A percentile compares a stretch with the other conserved stretches of the same genome.
phyloP scores from a whole-genome alignment of 108 stramenopile genomes.

The Cyclostephanos tholiformis region DNA sequence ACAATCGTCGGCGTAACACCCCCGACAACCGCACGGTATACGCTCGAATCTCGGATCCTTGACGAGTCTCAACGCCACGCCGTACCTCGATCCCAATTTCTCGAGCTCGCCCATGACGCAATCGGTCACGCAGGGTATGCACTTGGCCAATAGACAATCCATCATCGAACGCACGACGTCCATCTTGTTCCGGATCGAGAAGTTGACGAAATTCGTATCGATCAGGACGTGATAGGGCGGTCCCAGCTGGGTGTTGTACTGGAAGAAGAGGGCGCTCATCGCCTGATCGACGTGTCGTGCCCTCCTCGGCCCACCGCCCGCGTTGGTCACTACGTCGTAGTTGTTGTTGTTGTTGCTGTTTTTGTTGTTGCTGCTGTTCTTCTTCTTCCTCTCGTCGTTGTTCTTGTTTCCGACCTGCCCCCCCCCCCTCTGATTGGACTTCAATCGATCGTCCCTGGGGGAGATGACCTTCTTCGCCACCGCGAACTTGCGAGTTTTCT shows the following conservation, averaged over 20 bases:
- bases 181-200: slow-evolving; percentile 97
- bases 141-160: slow-evolving; percentile 99
- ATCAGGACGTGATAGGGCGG: slow-evolving; percentile 98
- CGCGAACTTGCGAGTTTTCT: slow-evolving; percentile 93
- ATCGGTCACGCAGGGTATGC: slow-evolving; percentile 96
- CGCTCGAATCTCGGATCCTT: slow-evolving; percentile 97
- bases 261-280: slow-evolving; percentile 94
- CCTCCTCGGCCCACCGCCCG: slow-evolving; percentile 54
- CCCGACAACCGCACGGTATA: slow-evolving; percentile 90
- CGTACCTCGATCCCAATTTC: slow-evolving; percentile 97
- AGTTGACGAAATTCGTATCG: slow-evolving; percentile 99
- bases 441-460: slow-evolving; percentile 89
- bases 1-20: slow-evolving; percentile 97
- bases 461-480: slow-evolving; percentile 91
- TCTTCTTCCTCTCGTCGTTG: slow-evolving; percentile 25
- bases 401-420: slow-evolving; percentile 43
- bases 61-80: slow-evolving; percentile 94
- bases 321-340: too few relatives aligned
- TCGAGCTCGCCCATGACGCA: slow-evolving; percentile 99
- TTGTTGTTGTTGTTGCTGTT: too few relatives aligned
- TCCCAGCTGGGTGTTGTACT: slow-evolving; percentile 96
- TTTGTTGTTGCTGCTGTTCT: too few relatives aligned
- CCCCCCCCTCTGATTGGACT: slow-evolving; percentile 66
- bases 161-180: slow-evolving; percentile 99
- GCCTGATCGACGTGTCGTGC: slow-evolving; percentile 87